Evolutionary conservation across 768 basidiomycete species (phyloP), one percentile per base, ranked within the genome.

Genomic region (Porphyrellus cyaneotinctus): DNA sequence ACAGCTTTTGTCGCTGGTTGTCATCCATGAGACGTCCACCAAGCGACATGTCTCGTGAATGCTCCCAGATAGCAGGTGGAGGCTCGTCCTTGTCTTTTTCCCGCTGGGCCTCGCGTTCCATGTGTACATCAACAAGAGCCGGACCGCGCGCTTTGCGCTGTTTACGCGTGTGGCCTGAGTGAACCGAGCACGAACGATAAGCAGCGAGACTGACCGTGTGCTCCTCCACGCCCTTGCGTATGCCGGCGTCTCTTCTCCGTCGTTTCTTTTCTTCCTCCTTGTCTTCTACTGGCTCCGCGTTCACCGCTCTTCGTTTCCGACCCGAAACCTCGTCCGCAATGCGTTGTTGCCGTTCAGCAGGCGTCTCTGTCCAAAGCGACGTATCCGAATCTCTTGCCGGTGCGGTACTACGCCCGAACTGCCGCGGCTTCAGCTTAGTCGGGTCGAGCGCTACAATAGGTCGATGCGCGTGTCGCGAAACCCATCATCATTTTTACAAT

Each of bases 331-430:
- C 95, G 64, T 98, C 95, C 1, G 85, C 84, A n/a, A 97, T 74
- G 2, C 97, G 81, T 62, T 95, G 87, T 65, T 91, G 92, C 15
- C 87, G 80, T 65, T 98, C 92, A 0, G 86, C 86, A 0, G 97
- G 97, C 1, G 97, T 97, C 74, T 99, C 97, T 0, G 97, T 99
- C 97, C 97, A 99, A 13, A 95, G 76, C 3, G 84, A 85, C 49
- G 71, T 78, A 58, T 88, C 88, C 28, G 69, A 64, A 24, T 67
- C 61, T 8, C 70, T 70, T 39, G 75, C 68, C 1, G 74, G 70
- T 13, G 72, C 66, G n/a, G 71, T 57, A 22, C 81, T 72, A 48
- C 79, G 75, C n/a, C 87, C 82, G 70, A 95, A 95, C 64, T 91
- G 87, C 20, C 91, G 84, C 2, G 82, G 73, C 68, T 84, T 87